These are phyloP conservation scores for Pyropia haitanensis DNA, from an alignment of 23 red algal species.

Conservation along the genomic window DNA sequence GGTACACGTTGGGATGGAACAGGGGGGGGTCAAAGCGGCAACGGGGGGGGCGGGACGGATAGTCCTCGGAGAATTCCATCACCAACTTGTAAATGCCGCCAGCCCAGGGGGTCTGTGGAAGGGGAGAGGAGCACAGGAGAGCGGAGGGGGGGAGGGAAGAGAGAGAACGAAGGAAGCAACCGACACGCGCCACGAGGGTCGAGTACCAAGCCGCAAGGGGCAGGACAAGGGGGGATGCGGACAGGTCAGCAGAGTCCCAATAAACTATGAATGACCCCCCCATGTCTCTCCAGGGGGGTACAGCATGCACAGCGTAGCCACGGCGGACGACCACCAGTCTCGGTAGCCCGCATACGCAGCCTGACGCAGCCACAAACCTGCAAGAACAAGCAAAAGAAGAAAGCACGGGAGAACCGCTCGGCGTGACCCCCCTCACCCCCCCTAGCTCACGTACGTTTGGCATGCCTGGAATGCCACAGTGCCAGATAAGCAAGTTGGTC, in stretches of 20 bases:
- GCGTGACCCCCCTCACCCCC: too few relatives aligned
- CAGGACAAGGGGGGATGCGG: too few relatives aligned
- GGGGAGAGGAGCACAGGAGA: too few relatives aligned
- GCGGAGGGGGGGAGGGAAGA: too few relatives aligned
- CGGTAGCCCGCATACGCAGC: not conserved
- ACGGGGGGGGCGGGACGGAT: conserved; percentile 77
- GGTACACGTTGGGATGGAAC: conserved; percentile 99
- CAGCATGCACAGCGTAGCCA: not conserved
- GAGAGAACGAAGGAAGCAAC: not conserved
- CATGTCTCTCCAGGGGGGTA: not conserved
- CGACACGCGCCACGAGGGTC: too few relatives aligned
- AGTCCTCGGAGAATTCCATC: conserved; percentile 86
- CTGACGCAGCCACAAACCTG: not conserved
- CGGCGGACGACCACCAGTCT: not conserved
- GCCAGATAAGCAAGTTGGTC: conserved; percentile 82
- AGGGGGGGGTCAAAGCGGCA: conserved; percentile 92
- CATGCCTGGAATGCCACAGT: conserved; percentile 93
- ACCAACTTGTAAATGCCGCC: conserved; percentile 78
- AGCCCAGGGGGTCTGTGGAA: conserved; percentile 65
- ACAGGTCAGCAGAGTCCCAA: not conserved
- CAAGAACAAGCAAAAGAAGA: not conserved
- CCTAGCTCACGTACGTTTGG: conserved; percentile 41
- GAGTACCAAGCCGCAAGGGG: too few relatives aligned
- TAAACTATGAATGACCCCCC: not conserved
- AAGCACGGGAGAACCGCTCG: too few relatives aligned